These are phyloP conservation scores for Rhinocladiella similis DNA, from an alignment of 2,329 filamentous ascomycete species.

Conservation along the genomic window DNA sequence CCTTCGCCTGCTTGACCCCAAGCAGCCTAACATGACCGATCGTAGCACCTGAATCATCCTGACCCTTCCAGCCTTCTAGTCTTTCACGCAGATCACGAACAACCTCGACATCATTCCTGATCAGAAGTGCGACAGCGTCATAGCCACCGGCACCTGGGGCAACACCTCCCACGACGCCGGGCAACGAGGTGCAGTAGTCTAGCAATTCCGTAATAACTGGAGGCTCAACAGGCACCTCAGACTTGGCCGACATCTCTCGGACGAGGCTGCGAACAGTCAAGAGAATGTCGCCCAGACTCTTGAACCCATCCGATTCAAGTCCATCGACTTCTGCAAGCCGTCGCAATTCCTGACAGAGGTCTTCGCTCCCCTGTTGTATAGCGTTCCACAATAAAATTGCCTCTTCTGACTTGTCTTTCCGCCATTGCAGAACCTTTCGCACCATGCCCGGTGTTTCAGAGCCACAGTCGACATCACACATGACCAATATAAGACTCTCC, in stretches of 20 bases:
- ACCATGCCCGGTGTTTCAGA: constrained; percentile 95
- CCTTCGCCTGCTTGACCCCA: constrained; percentile 47
- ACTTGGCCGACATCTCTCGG: constrained; percentile 71
- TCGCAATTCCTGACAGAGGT: constrained; percentile 65
- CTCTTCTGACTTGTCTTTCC: constrained; percentile 61
- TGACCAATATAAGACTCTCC: constrained; percentile 71
- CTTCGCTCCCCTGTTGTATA: constrained; percentile 73
- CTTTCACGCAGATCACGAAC: constrained; percentile 61
- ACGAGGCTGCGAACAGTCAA: constrained; percentile 60
- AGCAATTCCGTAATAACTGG: constrained; percentile 79
- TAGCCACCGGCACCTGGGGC: constrained; percentile 93
- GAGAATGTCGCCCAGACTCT: constrained; percentile 55
- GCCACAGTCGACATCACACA: constrained; percentile 96
- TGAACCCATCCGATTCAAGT: constrained; percentile 49
- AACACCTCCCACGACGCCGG: constrained; percentile 85
- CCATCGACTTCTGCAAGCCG: constrained; percentile 47
- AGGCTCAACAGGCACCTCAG: constrained; percentile 86
- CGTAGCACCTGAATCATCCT: constrained; percentile 43
- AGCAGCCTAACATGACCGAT: constrained; percentile 47
- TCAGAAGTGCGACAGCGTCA: constrained; percentile 80
- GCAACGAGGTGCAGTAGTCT: constrained; percentile 68
- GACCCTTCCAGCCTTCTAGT: constrained; percentile 64
- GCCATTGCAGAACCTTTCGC: constrained; percentile 84
- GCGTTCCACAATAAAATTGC: constrained; percentile 72
- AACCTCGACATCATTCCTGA: constrained; percentile 70